Evolutionary conservation across 2,329 filamentous ascomycete species (phyloP), one percentile per base, ranked within the genome.

Genomic region (Phoma sp.): DNA sequence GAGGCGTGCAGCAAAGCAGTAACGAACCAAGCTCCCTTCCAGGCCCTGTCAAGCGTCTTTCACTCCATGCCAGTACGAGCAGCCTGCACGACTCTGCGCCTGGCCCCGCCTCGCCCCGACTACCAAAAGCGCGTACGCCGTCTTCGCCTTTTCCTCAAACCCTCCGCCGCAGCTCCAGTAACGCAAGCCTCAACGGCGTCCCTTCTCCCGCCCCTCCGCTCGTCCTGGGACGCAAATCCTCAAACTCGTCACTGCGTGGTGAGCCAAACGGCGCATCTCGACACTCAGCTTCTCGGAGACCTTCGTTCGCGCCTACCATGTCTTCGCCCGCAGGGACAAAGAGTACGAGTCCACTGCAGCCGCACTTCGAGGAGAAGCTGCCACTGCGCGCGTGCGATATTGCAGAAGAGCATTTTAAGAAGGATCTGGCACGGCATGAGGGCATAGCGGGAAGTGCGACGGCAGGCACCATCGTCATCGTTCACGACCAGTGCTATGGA

Each of bases 401-500:
- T 38, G 90, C 90, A 4, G 83, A 80, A 42, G 81, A 85, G 7
- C 86, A 89, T 72, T 90, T 96, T 68, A 79, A 80, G 57, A 84
- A 82, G 57, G 91, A 96, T 70, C 74, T 96, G 29, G 65, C 84
- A 13, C 74, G 81, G 6, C 87, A 91, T 65, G 83, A 87, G 52
- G 76, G 78, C 29, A 39, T 64, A 25, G 68, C 61, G 4, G 72
- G 70, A 2, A 56, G 67, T n/a, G 67, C 66, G 8, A 64, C 66
- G 9, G 72, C 82, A 3, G 80, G 92, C 56, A 91, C 91, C 0
- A 77, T 96, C 4, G 92, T 98, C 41, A 83, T 99, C 27, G 79
- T 99, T 2, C 92, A 98, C 67, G 95, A 99, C 77, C 88, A 89
- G 47, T 96, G 93, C 75, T 99, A 98, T 72, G 93, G 93, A 23